These are phyloP conservation scores for Tricholoma hemisulphureum DNA, from an alignment of 768 basidiomycete genomes.

Conservation along the genomic window DNA sequence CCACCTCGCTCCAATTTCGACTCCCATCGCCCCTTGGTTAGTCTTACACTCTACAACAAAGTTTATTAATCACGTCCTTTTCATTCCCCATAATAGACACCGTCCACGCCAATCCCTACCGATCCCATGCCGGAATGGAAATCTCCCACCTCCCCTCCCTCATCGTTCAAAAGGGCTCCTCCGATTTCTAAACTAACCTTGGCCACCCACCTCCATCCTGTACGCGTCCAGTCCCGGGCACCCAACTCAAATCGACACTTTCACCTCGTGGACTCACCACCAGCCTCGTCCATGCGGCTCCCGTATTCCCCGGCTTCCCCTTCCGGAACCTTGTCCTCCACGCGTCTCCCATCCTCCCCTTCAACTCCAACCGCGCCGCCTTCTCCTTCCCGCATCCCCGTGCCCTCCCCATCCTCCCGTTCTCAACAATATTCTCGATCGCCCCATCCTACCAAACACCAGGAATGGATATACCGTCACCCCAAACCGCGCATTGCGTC, in stretches of 20 bases:
- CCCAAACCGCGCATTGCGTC: slow-evolving; percentile 17
- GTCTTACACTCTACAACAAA: background rate
- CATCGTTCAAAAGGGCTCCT: slow-evolving; percentile 8
- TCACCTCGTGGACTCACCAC: slow-evolving; percentile 9
- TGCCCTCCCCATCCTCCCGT: slow-evolving; percentile 11
- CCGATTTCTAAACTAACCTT: slow-evolving; percentile 5
- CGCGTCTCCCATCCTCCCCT: slow-evolving; percentile 1
- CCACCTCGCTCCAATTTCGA: too few species aligned
- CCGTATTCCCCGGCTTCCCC: background rate
- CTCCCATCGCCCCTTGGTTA: background rate
- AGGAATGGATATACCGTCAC: slow-evolving; percentile 23
- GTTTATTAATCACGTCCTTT: slow-evolving; percentile 7
- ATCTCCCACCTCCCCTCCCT: slow-evolving; percentile 5
- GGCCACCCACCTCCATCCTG: slow-evolving; percentile 5
- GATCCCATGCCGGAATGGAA: background rate
- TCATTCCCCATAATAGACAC: slow-evolving; percentile 8
- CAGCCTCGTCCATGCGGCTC: slow-evolving; percentile 1
- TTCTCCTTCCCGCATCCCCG: slow-evolving; percentile 1
- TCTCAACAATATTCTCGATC: slow-evolving; percentile 9
- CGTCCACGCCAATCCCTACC: slow-evolving; percentile 10
- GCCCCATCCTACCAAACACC: slow-evolving; percentile 13
- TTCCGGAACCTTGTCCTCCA: slow-evolving; percentile 3
- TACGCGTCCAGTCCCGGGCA: slow-evolving; percentile 2
- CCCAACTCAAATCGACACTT: slow-evolving; percentile 15
- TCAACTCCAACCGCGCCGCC: background rate